phyloP scores from a whole-genome alignment of 1,139 yeast genomes.

The Nakaseomyces delphensis region DNA sequence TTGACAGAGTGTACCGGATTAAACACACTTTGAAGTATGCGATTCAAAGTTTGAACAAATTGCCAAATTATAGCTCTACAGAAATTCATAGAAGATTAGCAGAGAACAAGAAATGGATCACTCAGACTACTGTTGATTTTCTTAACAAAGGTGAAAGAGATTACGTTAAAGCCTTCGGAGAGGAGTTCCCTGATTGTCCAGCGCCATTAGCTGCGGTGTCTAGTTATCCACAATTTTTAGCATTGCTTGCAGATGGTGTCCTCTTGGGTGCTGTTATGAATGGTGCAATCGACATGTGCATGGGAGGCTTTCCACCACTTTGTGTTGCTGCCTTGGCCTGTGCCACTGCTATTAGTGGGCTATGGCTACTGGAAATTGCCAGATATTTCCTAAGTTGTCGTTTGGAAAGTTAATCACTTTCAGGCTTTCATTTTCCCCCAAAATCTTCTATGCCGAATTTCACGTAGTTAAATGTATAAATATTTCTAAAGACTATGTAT shows the following conservation, averaged over 20 bases:
- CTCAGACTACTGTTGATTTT: not conserved
- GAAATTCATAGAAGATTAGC: not conserved
- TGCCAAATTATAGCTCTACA: not conserved
- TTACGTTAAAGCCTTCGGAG: not conserved
- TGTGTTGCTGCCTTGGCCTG: not conserved
- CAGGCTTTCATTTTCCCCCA: too few species aligned
- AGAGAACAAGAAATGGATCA: constrained; percentile 1
- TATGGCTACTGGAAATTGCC: not conserved
- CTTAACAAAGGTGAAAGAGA: not conserved
- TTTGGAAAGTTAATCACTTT: not conserved
- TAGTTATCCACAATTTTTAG: not conserved
- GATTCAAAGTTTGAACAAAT: not conserved
- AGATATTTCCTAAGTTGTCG: not conserved
- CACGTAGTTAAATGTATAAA: too few species aligned
- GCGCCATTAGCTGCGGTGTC: not conserved
- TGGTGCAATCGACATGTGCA: constrained; percentile 2
- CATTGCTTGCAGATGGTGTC: not conserved
- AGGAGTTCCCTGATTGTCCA: constrained; percentile 4
- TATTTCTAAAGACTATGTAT: too few species aligned
- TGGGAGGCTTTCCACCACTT: constrained; percentile 1
- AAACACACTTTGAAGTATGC: constrained; percentile 2
- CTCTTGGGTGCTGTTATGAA: not conserved
- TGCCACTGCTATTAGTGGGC: not conserved
- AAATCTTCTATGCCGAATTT: too few species aligned
- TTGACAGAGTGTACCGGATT: constrained; percentile 3